Evolutionary conservation across 2,329 filamentous ascomycete genomes (phyloP).

Genomic region (Pyrenophora teres): DNA sequence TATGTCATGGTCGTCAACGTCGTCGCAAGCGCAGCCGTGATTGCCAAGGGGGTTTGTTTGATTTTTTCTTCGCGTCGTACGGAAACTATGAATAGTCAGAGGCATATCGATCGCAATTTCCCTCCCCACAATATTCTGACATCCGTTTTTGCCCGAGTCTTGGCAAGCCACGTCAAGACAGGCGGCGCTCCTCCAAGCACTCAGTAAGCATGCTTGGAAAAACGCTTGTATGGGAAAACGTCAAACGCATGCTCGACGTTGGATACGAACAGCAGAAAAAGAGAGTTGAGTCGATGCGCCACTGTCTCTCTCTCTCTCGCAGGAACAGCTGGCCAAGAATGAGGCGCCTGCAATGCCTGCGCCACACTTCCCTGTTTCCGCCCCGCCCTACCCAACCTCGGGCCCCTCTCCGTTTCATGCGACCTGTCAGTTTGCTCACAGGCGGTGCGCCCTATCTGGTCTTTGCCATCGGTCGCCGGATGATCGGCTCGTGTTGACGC

Average conservation of each 20-base stretch:
- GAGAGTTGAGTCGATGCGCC: no score
- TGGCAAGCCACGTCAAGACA: constrained; percentile 16
- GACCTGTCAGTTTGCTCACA: not conserved
- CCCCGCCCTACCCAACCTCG: not conserved
- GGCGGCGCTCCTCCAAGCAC: constrained; percentile 9
- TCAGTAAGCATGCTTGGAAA: constrained; percentile 17
- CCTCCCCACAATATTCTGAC: constrained; percentile 11
- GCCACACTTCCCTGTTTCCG: constrained; percentile 3
- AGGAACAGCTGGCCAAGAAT: no score
- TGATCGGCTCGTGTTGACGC: not conserved
- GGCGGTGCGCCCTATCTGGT: no score
- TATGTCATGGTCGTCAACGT: not conserved
- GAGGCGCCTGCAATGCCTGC: not conserved
- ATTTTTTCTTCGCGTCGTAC: not conserved
- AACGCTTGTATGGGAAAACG: constrained; percentile 16
- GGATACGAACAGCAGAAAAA: no score
- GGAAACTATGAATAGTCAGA: not conserved
- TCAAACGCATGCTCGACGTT: not conserved
- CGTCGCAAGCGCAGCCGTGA: not conserved
- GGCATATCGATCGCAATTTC: constrained; percentile 8
- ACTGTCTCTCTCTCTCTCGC: no score
- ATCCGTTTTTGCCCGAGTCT: constrained; percentile 9
- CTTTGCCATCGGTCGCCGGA: not conserved
- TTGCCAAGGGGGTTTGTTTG: not conserved
- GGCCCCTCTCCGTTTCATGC: constrained; percentile 1